Evolutionary conservation across 192 early-diverging fungal genomes (phyloP).

Genomic region (Umbelopsis sp.): DNA sequence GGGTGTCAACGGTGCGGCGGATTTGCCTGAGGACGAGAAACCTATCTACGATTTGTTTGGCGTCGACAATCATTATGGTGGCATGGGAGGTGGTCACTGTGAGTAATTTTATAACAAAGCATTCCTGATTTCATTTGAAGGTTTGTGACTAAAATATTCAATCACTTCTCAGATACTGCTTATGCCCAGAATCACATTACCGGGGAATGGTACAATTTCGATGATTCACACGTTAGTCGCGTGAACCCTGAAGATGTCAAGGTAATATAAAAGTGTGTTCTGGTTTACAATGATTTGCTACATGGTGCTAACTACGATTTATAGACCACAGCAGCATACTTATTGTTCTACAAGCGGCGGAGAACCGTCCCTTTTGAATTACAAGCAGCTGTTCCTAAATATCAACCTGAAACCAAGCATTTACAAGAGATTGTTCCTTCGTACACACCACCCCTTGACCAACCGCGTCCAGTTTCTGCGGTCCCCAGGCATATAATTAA

Average conservation of each 20-base stretch:
- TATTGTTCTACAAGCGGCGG: constrained; percentile 64
- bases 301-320: background rate
- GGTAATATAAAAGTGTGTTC: constrained; percentile 21
- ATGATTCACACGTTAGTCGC: constrained; percentile 68
- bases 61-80: constrained; percentile 84
- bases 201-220: constrained; percentile 78
- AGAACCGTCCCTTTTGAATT: constrained; percentile 15
- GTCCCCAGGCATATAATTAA: constrained; percentile 17
- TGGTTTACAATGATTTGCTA: background rate
- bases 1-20: constrained; percentile 17
- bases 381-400: constrained; percentile 11
- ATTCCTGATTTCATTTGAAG: background rate
- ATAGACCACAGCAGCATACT: constrained; percentile 61
- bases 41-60: constrained; percentile 72
- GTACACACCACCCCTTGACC: constrained; percentile 7
- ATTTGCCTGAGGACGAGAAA: constrained; percentile 25
- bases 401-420: constrained; percentile 19
- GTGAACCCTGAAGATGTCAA: constrained; percentile 33
- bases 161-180: constrained; percentile 60
- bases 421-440: constrained; percentile 16
- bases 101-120: constrained; percentile 10
- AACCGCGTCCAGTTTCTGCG: constrained; percentile 2
- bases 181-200: constrained; percentile 72
- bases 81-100: constrained; percentile 82
- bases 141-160: background rate